A percentile compares a stretch with the other conserved stretches of the same genome.
Evolutionary conservation across 148 eudicot genomes (phyloP).

Genomic region (Spergularia marina): DNA sequence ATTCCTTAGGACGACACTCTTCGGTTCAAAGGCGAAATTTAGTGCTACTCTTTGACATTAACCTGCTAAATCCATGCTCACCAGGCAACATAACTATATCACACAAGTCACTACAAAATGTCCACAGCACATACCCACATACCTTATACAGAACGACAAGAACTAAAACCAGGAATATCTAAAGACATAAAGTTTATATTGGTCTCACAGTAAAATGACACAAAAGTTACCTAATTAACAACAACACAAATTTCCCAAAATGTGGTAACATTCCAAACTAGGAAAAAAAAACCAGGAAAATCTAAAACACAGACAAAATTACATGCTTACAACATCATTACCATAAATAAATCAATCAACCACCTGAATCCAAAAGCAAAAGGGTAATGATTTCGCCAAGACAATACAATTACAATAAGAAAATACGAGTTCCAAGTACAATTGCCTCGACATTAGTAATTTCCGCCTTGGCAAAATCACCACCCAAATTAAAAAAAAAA

Average conservation of each 20-base stretch:
- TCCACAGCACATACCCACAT: neutral
- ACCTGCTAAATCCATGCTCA: too few species aligned
- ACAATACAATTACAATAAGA: too few species aligned
- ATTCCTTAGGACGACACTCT: neutral
- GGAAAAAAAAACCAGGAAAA: neutral
- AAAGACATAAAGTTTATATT: neutral
- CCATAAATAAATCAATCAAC: neutral
- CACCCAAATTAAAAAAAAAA: too few species aligned
- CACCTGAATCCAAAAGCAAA: neutral
- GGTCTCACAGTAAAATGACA: constrained; percentile 3
- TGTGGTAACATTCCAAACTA: neutral
- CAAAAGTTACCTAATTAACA: neutral
- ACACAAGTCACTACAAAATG: neutral
- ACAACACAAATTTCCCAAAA: neutral
- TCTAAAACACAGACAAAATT: neutral
- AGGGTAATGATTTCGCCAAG: too few species aligned
- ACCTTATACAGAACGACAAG: neutral
- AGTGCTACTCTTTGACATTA: too few species aligned
- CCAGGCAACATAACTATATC: neutral
- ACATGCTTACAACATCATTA: neutral
- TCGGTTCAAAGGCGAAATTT: too few species aligned
- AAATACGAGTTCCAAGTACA: too few species aligned
- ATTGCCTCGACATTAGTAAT: too few species aligned
- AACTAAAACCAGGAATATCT: neutral
- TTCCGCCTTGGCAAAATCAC: too few species aligned